phyloP scores from a whole-genome alignment of 306 rosid species.

The Myrica gale region DNA sequence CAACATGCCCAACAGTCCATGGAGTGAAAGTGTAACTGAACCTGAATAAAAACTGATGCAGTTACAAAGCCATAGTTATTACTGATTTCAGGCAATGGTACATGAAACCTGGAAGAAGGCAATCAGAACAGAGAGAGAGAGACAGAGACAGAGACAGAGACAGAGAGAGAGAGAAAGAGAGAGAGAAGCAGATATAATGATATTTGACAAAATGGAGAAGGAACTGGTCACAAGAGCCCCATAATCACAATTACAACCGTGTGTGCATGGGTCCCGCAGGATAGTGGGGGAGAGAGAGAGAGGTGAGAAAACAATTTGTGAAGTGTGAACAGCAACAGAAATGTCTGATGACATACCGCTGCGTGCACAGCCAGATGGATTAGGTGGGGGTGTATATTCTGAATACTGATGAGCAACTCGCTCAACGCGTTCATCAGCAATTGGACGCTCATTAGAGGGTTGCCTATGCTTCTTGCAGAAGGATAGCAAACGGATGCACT shows the following conservation, averaged over 20 bases:
- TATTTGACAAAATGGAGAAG: not conserved
- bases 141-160: not conserved
- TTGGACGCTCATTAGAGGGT: conserved; percentile 77
- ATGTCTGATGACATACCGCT: conserved; percentile 55
- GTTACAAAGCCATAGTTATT: not conserved
- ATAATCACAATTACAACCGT: not conserved
- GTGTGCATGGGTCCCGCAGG: no score
- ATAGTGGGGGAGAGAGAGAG: not conserved
- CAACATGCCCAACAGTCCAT: not conserved
- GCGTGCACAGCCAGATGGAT: conserved; percentile 98
- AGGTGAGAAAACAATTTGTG: not conserved
- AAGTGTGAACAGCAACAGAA: not conserved
- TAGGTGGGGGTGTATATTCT: conserved; percentile 74
- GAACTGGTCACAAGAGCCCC: not conserved
- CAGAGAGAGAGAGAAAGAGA: not conserved
- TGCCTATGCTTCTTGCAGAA: conserved; percentile 96
- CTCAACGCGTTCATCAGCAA: conserved; percentile 67
- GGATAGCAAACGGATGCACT: conserved; percentile 91
- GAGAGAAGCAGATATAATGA: not conserved
- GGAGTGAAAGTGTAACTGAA: not conserved
- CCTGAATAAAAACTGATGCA: not conserved
- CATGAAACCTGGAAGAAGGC: not conserved
- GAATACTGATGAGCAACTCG: conserved; percentile 64
- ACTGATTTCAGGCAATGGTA: not conserved
- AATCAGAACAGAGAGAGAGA: not conserved